Base-by-base conservation (phyloP, 169 alveolate species). In the Plasmodium gonderi region DNA sequence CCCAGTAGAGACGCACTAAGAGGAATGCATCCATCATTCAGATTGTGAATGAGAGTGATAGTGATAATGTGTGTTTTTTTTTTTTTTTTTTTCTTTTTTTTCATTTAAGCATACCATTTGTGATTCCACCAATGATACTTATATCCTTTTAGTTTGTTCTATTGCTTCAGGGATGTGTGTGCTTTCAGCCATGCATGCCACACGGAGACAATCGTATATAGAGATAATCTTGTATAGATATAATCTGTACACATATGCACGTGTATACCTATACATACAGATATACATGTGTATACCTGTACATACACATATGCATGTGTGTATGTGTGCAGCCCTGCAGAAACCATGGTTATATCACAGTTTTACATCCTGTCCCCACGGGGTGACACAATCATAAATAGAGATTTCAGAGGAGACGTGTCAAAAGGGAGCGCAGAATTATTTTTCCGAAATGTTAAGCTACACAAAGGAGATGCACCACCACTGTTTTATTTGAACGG, bases 361-460 rank as follows among this genome's bases (percentile, higher is more conserved):
- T 93, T 98, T 79, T 98, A 97, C 76, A 95, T 98, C 17, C 89
- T 98, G 69, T 97, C 99, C 33, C 97, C 98, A 9, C 96, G 99
- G 91, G 99, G 99, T 40, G 99, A 98, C 91, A 97, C 99, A 4
- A 97, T 98, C 33, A 97, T 98, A 45, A 97, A 91, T 40, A 81
- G 99, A 76, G 99, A 98, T 91, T 98, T 98, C 82, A 92, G 99
- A 64, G 96, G 98, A 0, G 99, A 98, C 78, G 95, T 97, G 44
- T 95, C 95, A 36, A 95, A 95, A 90, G 97, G 97, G 26, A 96
- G 98, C 23, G 97, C 97, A 20, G 99, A 98, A 90, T 91, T 97
- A 14, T 98, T 98, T 94, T 98, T 97, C 90, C 96, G 99, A 90
- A 96, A 97, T 76, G 99, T 97, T 26, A 98, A 97, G 68, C 92